Evolutionary conservation across 768 basidiomycete genomes (phyloP), one percentile per base, ranked within the genome.

Genomic region (Lactifluus rugatus): DNA sequence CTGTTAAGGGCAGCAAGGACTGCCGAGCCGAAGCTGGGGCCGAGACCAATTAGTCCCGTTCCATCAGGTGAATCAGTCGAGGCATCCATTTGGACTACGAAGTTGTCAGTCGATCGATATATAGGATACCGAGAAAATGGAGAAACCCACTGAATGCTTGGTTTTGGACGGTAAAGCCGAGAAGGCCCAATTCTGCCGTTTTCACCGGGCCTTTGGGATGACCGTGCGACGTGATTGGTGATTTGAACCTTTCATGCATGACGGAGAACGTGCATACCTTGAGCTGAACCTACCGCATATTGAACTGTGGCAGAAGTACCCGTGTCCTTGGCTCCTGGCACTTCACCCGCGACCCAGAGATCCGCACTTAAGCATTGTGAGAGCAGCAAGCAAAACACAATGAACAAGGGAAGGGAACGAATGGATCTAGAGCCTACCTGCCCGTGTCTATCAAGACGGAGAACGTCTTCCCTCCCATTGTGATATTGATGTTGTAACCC

Each of bases 221-320:
- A 48, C 11, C 11, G 16, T 11, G 21, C 25, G n/a, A 31, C 14
- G 28, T 48, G 23, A 17, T 45, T 1, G 48, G 48, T 34, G 34
- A 32, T 13, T 45, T 10, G 17, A 19, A n/a, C 1, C 3, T 11
- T 17, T 32, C 28, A 9, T 17, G 23, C 28, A 21, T 16, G n/a
- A 19, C 2, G 10, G 14, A n/a, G 5, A 25, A 7, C 7, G 17
- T 34, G 21, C 53, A 21, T 23, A 62, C 65, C 72, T 57, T 10
- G 0, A 2, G 78, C 79, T 1, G 69, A 66, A 21, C 81, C 82
- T 6, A 78, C 73, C 3, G 81, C 83, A 70, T 85, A 85, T 5
- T 67, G 63, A n/a, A 84, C 74, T 10, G 62, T 64, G 14, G 74
- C 69, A 13, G 69, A 68, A 55, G 64, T 67, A 1, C 73, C 75